Conservation (phyloP, 1,139 yeast genomes). For the Pichia sp. region DNA sequence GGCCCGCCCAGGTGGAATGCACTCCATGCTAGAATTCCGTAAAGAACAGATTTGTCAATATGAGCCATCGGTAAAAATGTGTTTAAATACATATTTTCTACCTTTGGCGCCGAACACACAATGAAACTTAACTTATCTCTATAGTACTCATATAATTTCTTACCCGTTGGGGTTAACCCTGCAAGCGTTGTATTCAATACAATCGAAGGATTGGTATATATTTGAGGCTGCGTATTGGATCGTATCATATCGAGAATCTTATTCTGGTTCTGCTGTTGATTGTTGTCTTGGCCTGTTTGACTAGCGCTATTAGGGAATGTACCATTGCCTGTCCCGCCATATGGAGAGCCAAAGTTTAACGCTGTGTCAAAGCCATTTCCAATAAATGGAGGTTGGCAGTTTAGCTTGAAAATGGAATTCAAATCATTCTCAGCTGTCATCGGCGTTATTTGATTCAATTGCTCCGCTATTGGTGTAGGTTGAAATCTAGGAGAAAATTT, state of each 20-base stretch:
- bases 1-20: constrained; percentile 55
- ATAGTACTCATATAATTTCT: constrained; percentile 61
- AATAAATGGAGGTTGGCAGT: background rate
- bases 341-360: background rate
- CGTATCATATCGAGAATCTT: background rate
- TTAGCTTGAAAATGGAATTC: background rate
- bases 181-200: constrained; percentile 28
- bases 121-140: constrained; percentile 54
- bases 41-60: constrained; percentile 60
- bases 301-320: background rate
- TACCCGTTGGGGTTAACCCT: constrained; percentile 40
- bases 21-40: constrained; percentile 74
- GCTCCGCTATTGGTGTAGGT: background rate
- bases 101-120: constrained; percentile 62
- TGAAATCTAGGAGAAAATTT: constrained; percentile 17
- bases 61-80: constrained; percentile 80
- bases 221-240: constrained; percentile 6
- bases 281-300: background rate
- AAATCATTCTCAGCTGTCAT: background rate
- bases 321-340: background rate
- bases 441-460: background rate
- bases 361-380: background rate
- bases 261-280: background rate
- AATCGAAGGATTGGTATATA: constrained; percentile 31
- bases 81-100: constrained; percentile 63